Evolutionary conservation across 2,329 filamentous ascomycete genomes (phyloP).

Genomic region (Pezizomycotina sp.): DNA sequence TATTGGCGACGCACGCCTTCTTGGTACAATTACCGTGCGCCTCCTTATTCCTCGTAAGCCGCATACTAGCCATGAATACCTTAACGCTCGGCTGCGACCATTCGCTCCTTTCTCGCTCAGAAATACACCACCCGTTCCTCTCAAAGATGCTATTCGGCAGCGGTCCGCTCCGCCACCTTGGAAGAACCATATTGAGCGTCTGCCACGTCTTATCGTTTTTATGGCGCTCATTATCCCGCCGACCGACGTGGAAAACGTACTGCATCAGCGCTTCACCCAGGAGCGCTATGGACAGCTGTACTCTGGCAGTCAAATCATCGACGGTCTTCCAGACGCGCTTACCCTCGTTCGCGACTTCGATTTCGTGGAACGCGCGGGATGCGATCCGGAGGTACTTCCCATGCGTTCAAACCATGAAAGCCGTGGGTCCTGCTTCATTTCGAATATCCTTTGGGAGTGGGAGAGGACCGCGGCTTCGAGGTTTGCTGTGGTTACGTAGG

Average conservation of each 20-base stretch:
- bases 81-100: constrained; percentile 5
- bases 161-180: constrained; percentile 7
- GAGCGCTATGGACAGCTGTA: constrained; percentile 8
- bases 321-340: constrained; percentile 9
- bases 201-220: constrained; percentile 1
- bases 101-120: constrained; percentile 10
- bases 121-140: constrained; percentile 15
- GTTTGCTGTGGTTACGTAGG: constrained; percentile 10
- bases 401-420: constrained; percentile 6
- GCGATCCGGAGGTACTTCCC: constrained; percentile 3
- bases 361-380: background rate
- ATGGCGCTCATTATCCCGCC: no score
- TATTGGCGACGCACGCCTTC: constrained; percentile 13
- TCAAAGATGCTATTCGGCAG: constrained; percentile 6
- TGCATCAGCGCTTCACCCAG: constrained; percentile 13
- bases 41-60: constrained; percentile 8
- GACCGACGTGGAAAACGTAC: constrained; percentile 3
- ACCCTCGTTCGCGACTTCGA: constrained; percentile 9
- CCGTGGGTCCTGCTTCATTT: constrained; percentile 12
- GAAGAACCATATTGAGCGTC: constrained; percentile 13
- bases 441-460: constrained; percentile 4
- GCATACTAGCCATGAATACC: constrained; percentile 14
- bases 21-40: constrained; percentile 8
- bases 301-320: constrained; percentile 3
- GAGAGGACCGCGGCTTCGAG: constrained; percentile 3